Evolutionary conservation across 345 rosid genomes (phyloP).

Genomic region (Corchorus olitorius): DNA sequence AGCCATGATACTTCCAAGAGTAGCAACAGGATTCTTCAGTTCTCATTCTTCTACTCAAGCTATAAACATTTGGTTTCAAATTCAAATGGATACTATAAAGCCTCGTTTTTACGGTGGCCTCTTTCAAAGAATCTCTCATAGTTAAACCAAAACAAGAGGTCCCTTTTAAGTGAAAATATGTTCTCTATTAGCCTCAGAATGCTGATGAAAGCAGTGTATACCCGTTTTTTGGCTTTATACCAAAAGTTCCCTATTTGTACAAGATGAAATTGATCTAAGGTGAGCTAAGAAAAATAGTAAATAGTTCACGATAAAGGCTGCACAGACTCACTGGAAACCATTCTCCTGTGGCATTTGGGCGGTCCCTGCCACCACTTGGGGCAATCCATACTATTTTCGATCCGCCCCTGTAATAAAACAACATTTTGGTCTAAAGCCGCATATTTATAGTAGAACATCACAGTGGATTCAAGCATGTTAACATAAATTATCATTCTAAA

Average conservation of each 20-base stretch:
- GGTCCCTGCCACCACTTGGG: constrained; percentile 99
- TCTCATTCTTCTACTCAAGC: neutral
- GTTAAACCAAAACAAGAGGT: neutral
- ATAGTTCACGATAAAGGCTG: neutral
- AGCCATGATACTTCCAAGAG: neutral
- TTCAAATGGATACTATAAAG: neutral
- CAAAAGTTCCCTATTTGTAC: neutral
- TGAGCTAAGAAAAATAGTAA: neutral
- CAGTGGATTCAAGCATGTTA: constrained; percentile 9
- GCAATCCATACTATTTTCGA: constrained; percentile 90
- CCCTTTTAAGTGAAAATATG: neutral
- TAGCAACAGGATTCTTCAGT: neutral
- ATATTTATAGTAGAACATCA: neutral
- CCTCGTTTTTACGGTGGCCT: neutral
- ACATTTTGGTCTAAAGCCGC: constrained; percentile 21
- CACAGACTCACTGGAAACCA: constrained; percentile 77
- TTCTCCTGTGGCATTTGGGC: constrained; percentile 86
- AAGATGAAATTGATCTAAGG: constrained; percentile 3
- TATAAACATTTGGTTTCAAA: constrained; percentile 1
- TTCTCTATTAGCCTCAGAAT: neutral
- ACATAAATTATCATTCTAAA: neutral
- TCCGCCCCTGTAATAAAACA: constrained; percentile 60
- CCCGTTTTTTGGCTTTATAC: neutral
- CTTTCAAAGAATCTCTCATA: neutral
- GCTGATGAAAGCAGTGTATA: constrained; percentile 1